Percentiles rank a stretch among this genome's conserved stretches.
phyloP scores from a whole-genome alignment of 495 filamentous ascomycete species.

The Penicillium robsamsonii region DNA sequence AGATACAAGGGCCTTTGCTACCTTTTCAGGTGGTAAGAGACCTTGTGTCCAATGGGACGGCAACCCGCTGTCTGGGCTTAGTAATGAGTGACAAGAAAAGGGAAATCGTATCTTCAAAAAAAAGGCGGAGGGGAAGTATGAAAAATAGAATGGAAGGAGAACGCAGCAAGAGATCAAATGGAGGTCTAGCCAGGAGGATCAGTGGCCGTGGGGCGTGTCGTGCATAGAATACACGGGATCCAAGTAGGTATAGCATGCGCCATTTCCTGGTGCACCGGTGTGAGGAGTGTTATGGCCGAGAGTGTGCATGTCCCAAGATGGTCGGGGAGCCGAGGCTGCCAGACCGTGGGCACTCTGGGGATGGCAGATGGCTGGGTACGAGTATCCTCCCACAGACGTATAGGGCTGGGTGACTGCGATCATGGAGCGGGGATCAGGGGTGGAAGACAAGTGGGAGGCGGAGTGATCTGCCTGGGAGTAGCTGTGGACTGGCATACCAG shows the following conservation, averaged over 20 bases:
- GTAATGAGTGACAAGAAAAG: constrained; percentile 44
- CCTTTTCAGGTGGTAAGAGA: neutral
- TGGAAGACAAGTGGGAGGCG: constrained; percentile 21
- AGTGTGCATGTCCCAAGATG: constrained; percentile 39
- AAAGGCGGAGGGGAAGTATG: constrained; percentile 26
- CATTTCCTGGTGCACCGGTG: constrained; percentile 21
- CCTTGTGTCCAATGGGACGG: neutral
- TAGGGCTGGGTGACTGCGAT: constrained; percentile 35
- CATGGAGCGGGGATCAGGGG: constrained; percentile 34
- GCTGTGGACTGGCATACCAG: constrained; percentile 23
- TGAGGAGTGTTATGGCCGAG: constrained; percentile 22
- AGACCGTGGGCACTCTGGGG: constrained; percentile 28
- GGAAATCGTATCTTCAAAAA: constrained; percentile 32
- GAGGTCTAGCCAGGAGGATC: constrained; percentile 16
- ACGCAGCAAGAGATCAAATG: constrained; percentile 18
- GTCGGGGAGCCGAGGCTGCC: constrained; percentile 25
- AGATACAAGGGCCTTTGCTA: neutral
- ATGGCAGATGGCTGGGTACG: constrained; percentile 40
- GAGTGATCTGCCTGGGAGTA: constrained; percentile 31
- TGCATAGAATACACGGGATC: constrained; percentile 39
- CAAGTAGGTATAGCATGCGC: constrained; percentile 37
- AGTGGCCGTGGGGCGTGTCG: constrained; percentile 25
- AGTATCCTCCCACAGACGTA: constrained; percentile 30
- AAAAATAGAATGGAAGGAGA: constrained; percentile 25
- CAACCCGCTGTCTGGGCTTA: constrained; percentile 32